Evolutionary conservation across 1,284 basidiomycete species (phyloP).

Genomic region (Ganoderma resinaceum): DNA sequence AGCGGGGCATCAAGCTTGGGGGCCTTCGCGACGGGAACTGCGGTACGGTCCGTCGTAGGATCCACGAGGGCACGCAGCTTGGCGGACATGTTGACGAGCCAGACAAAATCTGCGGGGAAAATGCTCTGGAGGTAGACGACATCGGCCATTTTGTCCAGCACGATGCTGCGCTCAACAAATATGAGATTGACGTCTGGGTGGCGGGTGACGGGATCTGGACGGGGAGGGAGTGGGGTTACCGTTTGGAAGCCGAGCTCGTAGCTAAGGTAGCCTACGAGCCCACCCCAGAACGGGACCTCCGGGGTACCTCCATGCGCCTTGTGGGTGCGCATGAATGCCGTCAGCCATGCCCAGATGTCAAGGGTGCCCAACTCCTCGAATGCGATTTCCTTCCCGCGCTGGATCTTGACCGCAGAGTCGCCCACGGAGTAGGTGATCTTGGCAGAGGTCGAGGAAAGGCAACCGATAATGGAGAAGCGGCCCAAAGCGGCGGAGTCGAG

Average conservation of each 20-base stretch:
- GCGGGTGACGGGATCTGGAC: conserved; percentile 24
- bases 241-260: conserved; percentile 77
- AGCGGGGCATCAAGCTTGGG: conserved; percentile 16
- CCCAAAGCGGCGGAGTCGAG: conserved; percentile 80
- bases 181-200: conserved; percentile 78
- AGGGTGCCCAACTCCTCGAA: conserved; percentile 44
- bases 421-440: conserved; percentile 66
- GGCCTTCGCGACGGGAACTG: conserved; percentile 3
- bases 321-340: conserved; percentile 64
- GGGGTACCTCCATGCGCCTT: conserved; percentile 53
- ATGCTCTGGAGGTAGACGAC: conserved; percentile 70
- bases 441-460: conserved; percentile 55
- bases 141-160: conserved; percentile 61
- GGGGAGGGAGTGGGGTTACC: conserved; percentile 48
- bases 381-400: conserved; percentile 31
- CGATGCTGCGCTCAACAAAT: conserved; percentile 78
- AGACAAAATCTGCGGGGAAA: conserved; percentile 59
- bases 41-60: not conserved
- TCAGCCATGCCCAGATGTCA: conserved; percentile 77
- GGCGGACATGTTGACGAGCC: conserved; percentile 55
- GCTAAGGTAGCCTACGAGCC: conserved; percentile 73
- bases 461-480: conserved; percentile 75
- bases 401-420: conserved; percentile 53
- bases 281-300: conserved; percentile 80
- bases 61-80: conserved; percentile 32